Evolutionary conservation across 768 basidiomycete genomes (phyloP).

Genomic region (Leccinum longicurvipes): DNA sequence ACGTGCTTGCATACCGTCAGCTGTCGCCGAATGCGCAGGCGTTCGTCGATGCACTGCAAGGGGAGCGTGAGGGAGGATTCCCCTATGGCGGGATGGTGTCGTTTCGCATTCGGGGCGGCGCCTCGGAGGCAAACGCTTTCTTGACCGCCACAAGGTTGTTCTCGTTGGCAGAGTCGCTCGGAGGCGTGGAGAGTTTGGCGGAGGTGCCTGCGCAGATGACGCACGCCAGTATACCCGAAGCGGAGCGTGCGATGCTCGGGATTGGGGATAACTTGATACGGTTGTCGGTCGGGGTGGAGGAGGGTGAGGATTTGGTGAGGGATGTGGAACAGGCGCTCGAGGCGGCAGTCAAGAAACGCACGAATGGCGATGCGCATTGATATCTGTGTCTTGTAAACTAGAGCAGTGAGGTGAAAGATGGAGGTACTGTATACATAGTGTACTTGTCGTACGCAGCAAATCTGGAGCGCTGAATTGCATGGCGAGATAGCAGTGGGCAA

Average conservation of each 20-base stretch:
- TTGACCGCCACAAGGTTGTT: slow-evolving; percentile 64
- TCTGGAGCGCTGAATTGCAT: no score
- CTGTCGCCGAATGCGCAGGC: slow-evolving; percentile 66
- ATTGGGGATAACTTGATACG: slow-evolving; percentile 77
- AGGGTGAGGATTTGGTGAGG: slow-evolving; percentile 70
- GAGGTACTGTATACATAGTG: neutral
- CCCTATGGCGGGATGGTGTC: slow-evolving; percentile 91
- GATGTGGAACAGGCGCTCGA: slow-evolving; percentile 30
- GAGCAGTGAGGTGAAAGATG: neutral
- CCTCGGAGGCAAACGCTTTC: slow-evolving; percentile 60
- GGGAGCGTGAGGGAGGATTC: slow-evolving; percentile 50
- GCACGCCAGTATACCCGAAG: slow-evolving; percentile 71
- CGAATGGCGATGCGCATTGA: neutral
- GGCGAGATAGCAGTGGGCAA: neutral
- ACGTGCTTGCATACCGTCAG: slow-evolving; percentile 59
- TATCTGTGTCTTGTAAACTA: neutral
- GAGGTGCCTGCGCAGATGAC: slow-evolving; percentile 91
- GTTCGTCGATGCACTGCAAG: slow-evolving; percentile 48
- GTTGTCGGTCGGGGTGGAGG: slow-evolving; percentile 87
- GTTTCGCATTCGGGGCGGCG: slow-evolving; percentile 56
- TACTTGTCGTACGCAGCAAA: neutral
- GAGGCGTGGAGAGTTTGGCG: slow-evolving; percentile 89
- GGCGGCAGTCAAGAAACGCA: slow-evolving; percentile 10
- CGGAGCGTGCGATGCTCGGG: slow-evolving; percentile 64
- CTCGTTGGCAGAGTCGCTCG: slow-evolving; percentile 82